These are phyloP conservation scores for Eimeria falciformis DNA, from an alignment of 169 alveolate genomes.

Conservation along the genomic window DNA sequence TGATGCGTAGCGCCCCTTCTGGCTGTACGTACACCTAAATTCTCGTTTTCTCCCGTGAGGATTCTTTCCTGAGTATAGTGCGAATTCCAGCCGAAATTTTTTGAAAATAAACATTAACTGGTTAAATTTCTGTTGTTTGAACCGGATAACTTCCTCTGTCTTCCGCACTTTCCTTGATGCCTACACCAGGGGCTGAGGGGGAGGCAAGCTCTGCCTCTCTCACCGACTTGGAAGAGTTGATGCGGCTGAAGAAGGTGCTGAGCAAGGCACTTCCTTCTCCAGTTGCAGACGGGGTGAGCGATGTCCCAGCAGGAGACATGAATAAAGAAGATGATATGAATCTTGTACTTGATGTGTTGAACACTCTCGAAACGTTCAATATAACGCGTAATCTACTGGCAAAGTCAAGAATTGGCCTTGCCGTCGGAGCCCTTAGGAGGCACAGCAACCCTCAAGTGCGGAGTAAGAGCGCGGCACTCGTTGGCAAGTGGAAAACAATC, in stretches of 20 bases:
- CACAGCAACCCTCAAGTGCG: slow-evolving; percentile 37
- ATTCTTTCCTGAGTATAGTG: too few species aligned
- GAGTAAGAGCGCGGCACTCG: slow-evolving; percentile 5
- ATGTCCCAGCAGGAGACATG: background rate
- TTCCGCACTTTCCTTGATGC: background rate
- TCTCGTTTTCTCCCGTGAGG: too few species aligned
- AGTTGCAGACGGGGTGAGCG: background rate
- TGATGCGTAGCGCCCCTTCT: too few species aligned
- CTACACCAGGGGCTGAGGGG: background rate
- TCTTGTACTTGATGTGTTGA: background rate
- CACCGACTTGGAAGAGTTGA: background rate
- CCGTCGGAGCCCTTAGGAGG: slow-evolving; percentile 57
- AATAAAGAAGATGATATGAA: background rate
- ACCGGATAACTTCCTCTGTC: too few species aligned
- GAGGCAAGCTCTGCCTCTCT: background rate
- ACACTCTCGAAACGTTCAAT: background rate
- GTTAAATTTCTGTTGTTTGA: too few species aligned
- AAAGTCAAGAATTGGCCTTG: slow-evolving; percentile 62
- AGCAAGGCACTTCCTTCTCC: background rate
- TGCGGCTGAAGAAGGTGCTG: background rate
- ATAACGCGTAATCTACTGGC: slow-evolving; percentile 61
- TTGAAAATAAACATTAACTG: too few species aligned
- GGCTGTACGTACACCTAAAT: too few species aligned
- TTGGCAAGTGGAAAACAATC: slow-evolving; percentile 54
- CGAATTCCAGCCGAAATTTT: too few species aligned